phyloP scores from a whole-genome alignment of 2,329 filamentous ascomycete genomes.

The Chrysoporthe cubensis region DNA sequence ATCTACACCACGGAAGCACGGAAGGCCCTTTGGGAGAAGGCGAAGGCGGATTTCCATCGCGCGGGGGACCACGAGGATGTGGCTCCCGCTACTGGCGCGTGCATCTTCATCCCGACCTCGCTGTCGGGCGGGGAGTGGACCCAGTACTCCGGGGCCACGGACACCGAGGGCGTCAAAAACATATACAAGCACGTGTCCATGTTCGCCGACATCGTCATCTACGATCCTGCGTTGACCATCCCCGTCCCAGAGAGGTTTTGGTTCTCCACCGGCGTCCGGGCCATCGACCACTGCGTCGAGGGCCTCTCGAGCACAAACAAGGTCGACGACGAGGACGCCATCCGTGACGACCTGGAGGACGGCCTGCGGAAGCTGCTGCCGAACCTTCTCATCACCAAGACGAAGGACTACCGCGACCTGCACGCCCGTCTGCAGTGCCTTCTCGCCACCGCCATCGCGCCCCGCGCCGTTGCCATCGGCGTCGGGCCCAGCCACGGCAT shows the following conservation, averaged over 20 bases:
- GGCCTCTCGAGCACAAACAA: constrained; percentile 8
- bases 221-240: constrained; percentile 51
- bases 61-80: not conserved
- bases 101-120: constrained; percentile 17
- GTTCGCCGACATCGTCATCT: constrained; percentile 45
- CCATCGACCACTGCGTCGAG: constrained; percentile 59
- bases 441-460: not conserved
- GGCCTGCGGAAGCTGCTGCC: constrained; percentile 6
- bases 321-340: constrained; percentile 1
- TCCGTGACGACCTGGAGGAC: not conserved
- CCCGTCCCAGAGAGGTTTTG: constrained; percentile 53
- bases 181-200: constrained; percentile 6
- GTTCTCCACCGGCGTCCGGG: constrained; percentile 55
- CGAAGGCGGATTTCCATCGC: not conserved
- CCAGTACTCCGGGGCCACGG: not conserved
- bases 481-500: constrained; percentile 54
- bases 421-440: constrained; percentile 6
- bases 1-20: constrained; percentile 25
- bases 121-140: constrained; percentile 17
- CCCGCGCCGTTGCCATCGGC: not conserved
- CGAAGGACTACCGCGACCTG: not conserved
- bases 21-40: constrained; percentile 16
- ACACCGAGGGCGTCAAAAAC: not conserved
- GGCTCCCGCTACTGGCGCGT: not conserved
- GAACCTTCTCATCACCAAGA: constrained; percentile 4